These are phyloP conservation scores for Verticillium alfalfae DNA, from an alignment of 2,329 filamentous ascomycete species.

Conservation along the genomic window DNA sequence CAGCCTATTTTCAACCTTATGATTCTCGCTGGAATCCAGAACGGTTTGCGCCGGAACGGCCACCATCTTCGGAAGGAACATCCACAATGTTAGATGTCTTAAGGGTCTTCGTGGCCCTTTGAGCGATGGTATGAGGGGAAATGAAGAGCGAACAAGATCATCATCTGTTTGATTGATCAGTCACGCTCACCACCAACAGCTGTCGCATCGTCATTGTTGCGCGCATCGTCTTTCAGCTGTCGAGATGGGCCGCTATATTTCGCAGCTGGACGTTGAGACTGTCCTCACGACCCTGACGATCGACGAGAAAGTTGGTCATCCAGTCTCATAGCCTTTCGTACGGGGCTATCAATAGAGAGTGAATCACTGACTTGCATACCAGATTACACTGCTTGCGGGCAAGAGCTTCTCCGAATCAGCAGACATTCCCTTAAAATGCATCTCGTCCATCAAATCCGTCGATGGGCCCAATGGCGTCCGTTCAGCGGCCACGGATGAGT, in stretches of 20 bases:
- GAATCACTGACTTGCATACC: background rate
- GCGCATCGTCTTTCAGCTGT: background rate
- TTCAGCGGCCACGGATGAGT: slow-evolving; percentile 9
- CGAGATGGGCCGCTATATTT: background rate
- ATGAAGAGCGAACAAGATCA: background rate
- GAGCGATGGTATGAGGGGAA: background rate
- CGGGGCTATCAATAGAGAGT: too few species aligned
- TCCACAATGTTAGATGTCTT: background rate
- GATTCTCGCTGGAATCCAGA: background rate
- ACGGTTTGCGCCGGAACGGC: background rate
- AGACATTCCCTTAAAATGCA: slow-evolving; percentile 2
- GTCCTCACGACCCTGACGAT: slow-evolving; percentile 21
- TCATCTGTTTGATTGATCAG: background rate
- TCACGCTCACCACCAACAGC: background rate
- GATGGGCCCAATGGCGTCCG: slow-evolving; percentile 11
- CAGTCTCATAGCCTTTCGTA: too few species aligned
- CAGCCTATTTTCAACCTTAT: background rate
- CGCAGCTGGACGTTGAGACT: slow-evolving; percentile 9
- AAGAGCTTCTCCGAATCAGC: slow-evolving; percentile 9
- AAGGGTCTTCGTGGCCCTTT: background rate
- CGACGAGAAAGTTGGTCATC: slow-evolving; percentile 19
- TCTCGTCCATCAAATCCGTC: slow-evolving; percentile 9
- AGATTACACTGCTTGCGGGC: slow-evolving; percentile 8
- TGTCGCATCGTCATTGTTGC: background rate
- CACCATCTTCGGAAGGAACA: background rate